Conservation (phyloP, 1,139 yeast genomes). For the Diutina ranongensis region DNA sequence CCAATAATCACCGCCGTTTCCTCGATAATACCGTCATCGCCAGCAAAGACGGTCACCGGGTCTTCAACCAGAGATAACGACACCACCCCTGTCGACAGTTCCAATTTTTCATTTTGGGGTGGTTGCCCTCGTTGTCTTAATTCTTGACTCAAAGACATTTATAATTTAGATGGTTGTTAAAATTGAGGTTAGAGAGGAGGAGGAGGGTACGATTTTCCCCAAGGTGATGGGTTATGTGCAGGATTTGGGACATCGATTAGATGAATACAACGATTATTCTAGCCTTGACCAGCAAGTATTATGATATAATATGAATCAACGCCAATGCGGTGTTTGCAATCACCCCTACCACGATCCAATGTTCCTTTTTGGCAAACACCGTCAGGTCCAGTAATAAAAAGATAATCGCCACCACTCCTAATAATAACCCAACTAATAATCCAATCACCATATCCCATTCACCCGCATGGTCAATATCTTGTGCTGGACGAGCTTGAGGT, state of each 20-base stretch:
- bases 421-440: constrained; percentile 46
- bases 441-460: constrained; percentile 58
- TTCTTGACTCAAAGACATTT: neutral
- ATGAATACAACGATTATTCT: neutral
- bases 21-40: neutral
- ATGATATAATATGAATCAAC: constrained; percentile 12
- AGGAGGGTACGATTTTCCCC: no score
- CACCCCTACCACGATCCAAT: constrained; percentile 54
- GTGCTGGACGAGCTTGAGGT: constrained; percentile 12
- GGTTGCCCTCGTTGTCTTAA: neutral
- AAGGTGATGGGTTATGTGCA: no score
- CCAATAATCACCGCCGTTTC: neutral
- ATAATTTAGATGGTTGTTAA: no score
- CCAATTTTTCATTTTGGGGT: neutral
- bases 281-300: neutral
- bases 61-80: neutral
- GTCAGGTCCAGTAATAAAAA: constrained; percentile 45
- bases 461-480: constrained; percentile 27
- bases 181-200: no score
- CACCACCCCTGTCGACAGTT: neutral
- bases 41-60: neutral
- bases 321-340: constrained; percentile 49
- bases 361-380: constrained; percentile 45
- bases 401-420: constrained; percentile 52
- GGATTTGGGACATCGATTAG: no score